Percentiles rank a stretch among this genome's conserved stretches.
phyloP scores from a whole-genome alignment of 2,329 filamentous ascomycete species.

The Sclerotinia nivalis region DNA sequence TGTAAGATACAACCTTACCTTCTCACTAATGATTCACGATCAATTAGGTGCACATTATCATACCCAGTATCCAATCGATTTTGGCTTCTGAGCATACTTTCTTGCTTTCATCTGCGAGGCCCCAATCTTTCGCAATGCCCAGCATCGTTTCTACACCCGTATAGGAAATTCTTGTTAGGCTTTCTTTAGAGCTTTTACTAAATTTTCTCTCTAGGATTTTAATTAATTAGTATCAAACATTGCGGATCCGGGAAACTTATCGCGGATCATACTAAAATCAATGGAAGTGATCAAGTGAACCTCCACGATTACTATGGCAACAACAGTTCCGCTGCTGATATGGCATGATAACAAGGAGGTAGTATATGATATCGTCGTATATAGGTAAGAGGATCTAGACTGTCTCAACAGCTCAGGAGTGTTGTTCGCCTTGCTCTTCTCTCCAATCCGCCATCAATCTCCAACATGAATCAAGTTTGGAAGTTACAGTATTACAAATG shows the following conservation, averaged over 20 bases:
- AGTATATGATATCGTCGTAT: neutral
- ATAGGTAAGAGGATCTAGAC: neutral
- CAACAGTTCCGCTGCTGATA: neutral
- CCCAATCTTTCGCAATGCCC: neutral
- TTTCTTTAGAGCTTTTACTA: neutral
- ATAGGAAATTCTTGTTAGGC: constrained; percentile 1
- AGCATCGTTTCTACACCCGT: neutral
- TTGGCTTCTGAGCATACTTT: neutral
- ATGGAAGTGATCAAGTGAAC: neutral
- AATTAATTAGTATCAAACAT: neutral
- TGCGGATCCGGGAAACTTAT: neutral
- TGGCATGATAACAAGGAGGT: neutral
- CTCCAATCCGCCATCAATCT: neutral
- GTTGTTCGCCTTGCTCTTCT: neutral
- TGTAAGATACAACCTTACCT: neutral
- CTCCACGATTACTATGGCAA: neutral
- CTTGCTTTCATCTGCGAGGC: neutral
- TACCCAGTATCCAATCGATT: neutral
- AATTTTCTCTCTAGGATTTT: neutral
- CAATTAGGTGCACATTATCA: neutral
- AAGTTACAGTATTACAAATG: no score
- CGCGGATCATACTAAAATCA: neutral
- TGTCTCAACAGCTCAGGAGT: neutral
- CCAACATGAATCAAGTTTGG: neutral
- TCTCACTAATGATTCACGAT: neutral